Evolutionary conservation across 1,139 yeast species (phyloP), one percentile per base, ranked within the genome.

Genomic region (Diutina catenulata): DNA sequence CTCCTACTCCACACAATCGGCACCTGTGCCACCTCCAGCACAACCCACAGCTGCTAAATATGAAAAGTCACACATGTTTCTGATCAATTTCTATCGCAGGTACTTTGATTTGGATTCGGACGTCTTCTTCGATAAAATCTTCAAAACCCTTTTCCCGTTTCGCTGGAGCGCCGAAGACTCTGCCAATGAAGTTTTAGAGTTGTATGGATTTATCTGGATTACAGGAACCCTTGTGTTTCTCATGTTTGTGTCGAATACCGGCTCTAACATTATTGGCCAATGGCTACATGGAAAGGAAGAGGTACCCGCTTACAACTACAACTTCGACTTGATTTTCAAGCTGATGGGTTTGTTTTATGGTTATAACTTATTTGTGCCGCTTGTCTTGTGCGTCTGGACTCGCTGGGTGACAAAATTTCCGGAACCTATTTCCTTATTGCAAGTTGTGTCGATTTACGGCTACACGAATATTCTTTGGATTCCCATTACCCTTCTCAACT

Each of bases 151-250:
- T 39, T 71, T 72, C 43, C 78, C 78, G 10, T 45, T 71, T 22
- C 56, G 57, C 37, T 51, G 53, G 22, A 46, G 19, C 36, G 3
- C 59, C 57, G n/a, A 23, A 7, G 33, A 28, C 20, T 62, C 62
- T 33, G 58, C 58, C 18, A 62, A 60, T 10, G 55, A 58, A 4
- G 39, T 43, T 5, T 67, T 77, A 2, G 95, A 84, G 50, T 58
- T 84, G 39, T 84, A 83, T 50, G 94, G 94, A 1, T 81, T 87
- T 21, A 63, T 83, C 33, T 84, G 95, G 95, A 76, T 84, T 36
- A 80, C 87, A 10, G 84, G 86, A 0, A 80, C 94, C 0, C 71
- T 82, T 39, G 75, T 82, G 1, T 76, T 81, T 45, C 62, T 77
- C 32, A 64, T 83, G 55, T 84, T 83, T 59, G 80, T 83, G 42